Conservation (phyloP, 352 stramenopile genomes). For the Halophytophthora batemanensis region DNA sequence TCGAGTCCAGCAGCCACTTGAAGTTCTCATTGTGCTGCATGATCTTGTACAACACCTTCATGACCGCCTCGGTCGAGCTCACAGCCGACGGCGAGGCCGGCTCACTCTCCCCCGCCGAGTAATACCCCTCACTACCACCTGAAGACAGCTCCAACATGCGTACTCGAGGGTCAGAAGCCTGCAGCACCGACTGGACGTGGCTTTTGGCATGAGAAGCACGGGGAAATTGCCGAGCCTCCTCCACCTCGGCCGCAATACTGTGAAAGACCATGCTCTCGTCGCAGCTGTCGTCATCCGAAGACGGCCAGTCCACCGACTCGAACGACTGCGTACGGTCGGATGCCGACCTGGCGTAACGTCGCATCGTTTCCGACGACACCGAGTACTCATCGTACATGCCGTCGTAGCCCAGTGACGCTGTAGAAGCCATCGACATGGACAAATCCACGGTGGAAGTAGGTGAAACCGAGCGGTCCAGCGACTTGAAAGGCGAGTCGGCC, state of each 20-base stretch:
- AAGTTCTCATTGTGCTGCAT: slow-evolving; percentile 61
- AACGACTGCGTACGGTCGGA: slow-evolving; percentile 34
- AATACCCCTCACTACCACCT: slow-evolving; percentile 21
- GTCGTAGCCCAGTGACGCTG: slow-evolving; percentile 61
- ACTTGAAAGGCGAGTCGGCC: slow-evolving; percentile 27
- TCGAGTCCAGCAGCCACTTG: slow-evolving; percentile 49
- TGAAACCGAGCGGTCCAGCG: slow-evolving; percentile 22
- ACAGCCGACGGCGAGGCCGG: slow-evolving; percentile 2
- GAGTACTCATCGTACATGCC: slow-evolving; percentile 56
- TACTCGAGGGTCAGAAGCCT: slow-evolving; percentile 3
- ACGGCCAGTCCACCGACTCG: slow-evolving; percentile 45
- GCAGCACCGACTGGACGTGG: slow-evolving; percentile 3
- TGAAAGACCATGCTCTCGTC: slow-evolving; percentile 26
- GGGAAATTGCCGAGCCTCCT: slow-evolving; percentile 7
- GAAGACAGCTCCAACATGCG: slow-evolving; percentile 17
- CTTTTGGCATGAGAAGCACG: slow-evolving; percentile 17
- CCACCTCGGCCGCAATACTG: slow-evolving; percentile 29
- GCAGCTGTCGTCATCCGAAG: slow-evolving; percentile 35
- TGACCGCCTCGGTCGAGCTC: slow-evolving; percentile 49
- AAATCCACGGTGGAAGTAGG: slow-evolving; percentile 38
- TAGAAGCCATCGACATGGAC: slow-evolving; percentile 67
- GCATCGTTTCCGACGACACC: slow-evolving; percentile 19
- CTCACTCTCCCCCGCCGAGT: slow-evolving; percentile 28
- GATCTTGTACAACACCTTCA: slow-evolving; percentile 56
- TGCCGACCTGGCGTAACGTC: slow-evolving; percentile 35